phyloP scores from a whole-genome alignment of 78 protist genomes.

The slime mould (Dictyostelium discoideum) region dicty_2.7 NC_007088.5:8131001-8131500 shows the following conservation, averaged over 20 bases:
- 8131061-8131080: background rate
- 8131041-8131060: slow-evolving; percentile 25
- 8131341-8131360: background rate
- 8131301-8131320: slow-evolving; percentile 19
- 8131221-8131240: background rate
- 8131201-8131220: background rate
- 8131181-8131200: too few relatives aligned
- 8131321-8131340: background rate
- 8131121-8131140: background rate
- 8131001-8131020: background rate
- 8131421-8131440: background rate
- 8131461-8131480: background rate
- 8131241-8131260: background rate
- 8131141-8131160: too few relatives aligned
- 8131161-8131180: too few relatives aligned
- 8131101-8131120: slow-evolving; percentile 29
- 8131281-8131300: background rate
- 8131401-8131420: background rate
- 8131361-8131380: background rate
- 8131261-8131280: slow-evolving; percentile 29
- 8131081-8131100: background rate
- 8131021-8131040: background rate
- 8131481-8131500: too few relatives aligned
- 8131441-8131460: background rate
- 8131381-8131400: background rate